Percentiles rank a stretch among this genome's conserved stretches.
These are phyloP conservation scores for Pythium brachiatum DNA, from an alignment of 352 stramenopile species.

Conservation along the genomic window DNA sequence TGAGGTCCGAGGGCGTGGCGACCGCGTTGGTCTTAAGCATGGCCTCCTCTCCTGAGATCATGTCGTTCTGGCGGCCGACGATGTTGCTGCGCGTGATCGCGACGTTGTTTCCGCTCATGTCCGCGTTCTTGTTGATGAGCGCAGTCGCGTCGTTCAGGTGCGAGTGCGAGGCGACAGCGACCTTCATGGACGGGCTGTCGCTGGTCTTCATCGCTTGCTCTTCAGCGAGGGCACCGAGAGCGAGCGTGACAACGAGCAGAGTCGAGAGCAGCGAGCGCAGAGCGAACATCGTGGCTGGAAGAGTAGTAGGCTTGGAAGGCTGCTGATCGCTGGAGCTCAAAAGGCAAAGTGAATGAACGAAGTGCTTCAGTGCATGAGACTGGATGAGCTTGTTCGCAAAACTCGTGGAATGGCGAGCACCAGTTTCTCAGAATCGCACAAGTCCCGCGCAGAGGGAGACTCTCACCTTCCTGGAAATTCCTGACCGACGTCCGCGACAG, in stretches of 20 bases:
- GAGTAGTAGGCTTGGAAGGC: background rate
- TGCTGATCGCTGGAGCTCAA: background rate
- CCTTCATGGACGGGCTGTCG: background rate
- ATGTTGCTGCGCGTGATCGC: constrained; percentile 23
- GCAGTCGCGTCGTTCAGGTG: constrained; percentile 15
- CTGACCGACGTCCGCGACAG: no score
- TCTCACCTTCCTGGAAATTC: no score
- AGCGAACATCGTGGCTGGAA: constrained; percentile 1
- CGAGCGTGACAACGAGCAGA: constrained; percentile 9
- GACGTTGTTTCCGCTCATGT: constrained; percentile 12
- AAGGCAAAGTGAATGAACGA: constrained; percentile 1
- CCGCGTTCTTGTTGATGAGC: constrained; percentile 21
- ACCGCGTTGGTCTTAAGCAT: background rate
- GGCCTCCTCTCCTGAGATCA: background rate
- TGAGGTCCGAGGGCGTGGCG: background rate
- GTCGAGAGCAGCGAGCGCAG: constrained; percentile 10
- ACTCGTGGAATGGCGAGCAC: background rate
- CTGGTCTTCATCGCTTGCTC: background rate
- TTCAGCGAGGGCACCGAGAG: background rate
- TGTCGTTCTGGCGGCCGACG: constrained; percentile 9
- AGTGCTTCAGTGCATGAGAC: background rate
- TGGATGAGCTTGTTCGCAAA: background rate
- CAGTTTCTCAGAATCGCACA: no score
- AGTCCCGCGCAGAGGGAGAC: no score
- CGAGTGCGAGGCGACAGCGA: background rate